phyloP scores from a whole-genome alignment of 1,284 basidiomycete species.

The Cerioporus squamosus region DNA sequence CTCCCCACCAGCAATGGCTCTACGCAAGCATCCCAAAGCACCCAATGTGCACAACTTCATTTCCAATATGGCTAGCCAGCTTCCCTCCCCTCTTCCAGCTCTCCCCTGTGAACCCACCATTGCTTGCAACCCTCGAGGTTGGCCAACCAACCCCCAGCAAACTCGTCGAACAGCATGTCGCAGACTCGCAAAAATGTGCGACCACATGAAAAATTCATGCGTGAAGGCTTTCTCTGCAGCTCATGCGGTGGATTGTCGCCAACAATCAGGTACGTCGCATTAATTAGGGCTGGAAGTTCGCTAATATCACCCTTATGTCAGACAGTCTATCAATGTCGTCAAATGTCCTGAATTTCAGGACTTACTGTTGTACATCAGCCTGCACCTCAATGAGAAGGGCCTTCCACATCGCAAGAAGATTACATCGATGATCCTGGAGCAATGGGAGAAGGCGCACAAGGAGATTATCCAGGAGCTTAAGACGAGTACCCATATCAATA shows the following conservation, averaged over 20 bases:
- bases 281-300: not conserved
- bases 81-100: too few species aligned
- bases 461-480: not conserved
- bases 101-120: too few species aligned
- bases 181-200: not conserved
- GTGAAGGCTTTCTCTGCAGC: not conserved
- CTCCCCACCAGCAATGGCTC: too few species aligned
- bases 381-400: not conserved
- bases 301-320: not conserved
- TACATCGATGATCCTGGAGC: not conserved
- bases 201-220: not conserved
- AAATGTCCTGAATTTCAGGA: not conserved
- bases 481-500: not conserved
- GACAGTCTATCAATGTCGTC: not conserved
- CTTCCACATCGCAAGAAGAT: not conserved
- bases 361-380: not conserved
- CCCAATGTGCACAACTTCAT: too few species aligned
- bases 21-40: too few species aligned
- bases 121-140: too few species aligned
- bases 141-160: too few species aligned
- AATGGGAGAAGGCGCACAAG: not conserved
- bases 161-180: not conserved
- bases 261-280: not conserved
- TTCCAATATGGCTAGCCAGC: too few species aligned
- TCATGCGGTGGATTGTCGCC: not conserved